Base-by-base conservation (phyloP, 2,329 filamentous ascomycete species). In the Penicillium digitatum region DNA sequence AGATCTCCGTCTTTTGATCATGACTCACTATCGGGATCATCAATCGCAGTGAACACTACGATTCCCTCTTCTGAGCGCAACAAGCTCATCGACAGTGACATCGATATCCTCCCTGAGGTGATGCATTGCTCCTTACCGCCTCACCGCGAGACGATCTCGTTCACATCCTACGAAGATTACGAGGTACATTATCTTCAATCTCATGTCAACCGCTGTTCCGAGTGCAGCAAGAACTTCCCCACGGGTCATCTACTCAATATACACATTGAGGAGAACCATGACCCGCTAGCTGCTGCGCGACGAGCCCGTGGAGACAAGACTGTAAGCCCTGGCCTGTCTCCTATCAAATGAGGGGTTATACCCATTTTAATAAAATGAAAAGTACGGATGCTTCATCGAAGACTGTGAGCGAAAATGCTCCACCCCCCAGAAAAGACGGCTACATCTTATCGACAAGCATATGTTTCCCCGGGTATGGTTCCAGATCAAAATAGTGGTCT, bases 361-460 rank as follows among this genome's bases (percentile, higher is more conserved):
- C 9, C 1, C 35, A 16, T 4, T 18, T 31, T 27, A 40, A 14
- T 37, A n/a, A 48, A 12, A 20, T 1, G 10, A 29, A 14, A 56
- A 94, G 85, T 96, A 88, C 73, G 86, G 84, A 5, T 99, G 94
- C 75, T 95, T 97, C 66, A 86, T 96, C 7, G 88, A 96, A 68
- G 86, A 82, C 46, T 99, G 94, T 72, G 89, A 94, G 56, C 84
- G 88, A 62, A 86, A 90, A 69, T 96, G 92, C 75, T 85, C 83
- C 52, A 91, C 89, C 4, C 86, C 88, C 29, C 86, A 89, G 66
- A 97, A 96, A 74, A 84, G 94, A 42, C 82, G 89, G 32, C 84
- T 90, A 70, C 93, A 99, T 77, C 80, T 96, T 62, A 90, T 96
- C 62, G 92, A 96, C 78, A 96, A 96, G 76, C 94, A 99, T 73